phyloP scores from a whole-genome alignment of 805 yeast species.

The Jamesozyma gamospora region DNA sequence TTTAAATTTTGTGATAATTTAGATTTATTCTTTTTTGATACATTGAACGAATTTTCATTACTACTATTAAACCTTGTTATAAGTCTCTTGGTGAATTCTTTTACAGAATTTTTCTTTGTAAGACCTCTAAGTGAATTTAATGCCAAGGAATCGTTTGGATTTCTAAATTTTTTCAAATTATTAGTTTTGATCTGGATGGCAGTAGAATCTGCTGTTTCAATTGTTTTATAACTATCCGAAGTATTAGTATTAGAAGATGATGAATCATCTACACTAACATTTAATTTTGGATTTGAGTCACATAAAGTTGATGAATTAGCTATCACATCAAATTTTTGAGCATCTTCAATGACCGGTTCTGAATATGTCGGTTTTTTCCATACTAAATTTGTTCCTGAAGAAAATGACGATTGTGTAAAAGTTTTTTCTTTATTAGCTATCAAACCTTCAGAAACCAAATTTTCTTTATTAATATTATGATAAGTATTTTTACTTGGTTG shows the following conservation, averaged over 20 bases:
- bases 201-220: not conserved
- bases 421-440: not conserved
- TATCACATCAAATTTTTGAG: conserved; percentile 17
- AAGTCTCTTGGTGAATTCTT: conserved; percentile 18
- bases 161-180: not conserved
- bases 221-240: not conserved
- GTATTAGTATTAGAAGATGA: not conserved
- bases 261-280: not conserved
- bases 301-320: conserved; percentile 14
- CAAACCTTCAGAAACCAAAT: not conserved
- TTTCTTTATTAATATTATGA: not conserved
- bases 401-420: not conserved
- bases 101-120: conserved; percentile 14
- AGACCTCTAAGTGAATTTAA: conserved; percentile 21
- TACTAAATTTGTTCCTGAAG: conserved; percentile 8
- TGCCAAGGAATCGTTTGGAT: conserved; percentile 16
- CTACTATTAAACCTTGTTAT: conserved; percentile 10
- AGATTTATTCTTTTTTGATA: not conserved
- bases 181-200: not conserved
- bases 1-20: not conserved
- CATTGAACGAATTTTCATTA: not conserved
- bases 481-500: not conserved
- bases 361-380: conserved; percentile 24
- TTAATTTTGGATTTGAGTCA: not conserved
- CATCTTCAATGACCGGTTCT: conserved; percentile 17